Evolutionary conservation across 192 early-diverging fungal genomes (phyloP), one percentile per base, ranked within the genome.

Genomic region (Cetraspora pellucida): DNA sequence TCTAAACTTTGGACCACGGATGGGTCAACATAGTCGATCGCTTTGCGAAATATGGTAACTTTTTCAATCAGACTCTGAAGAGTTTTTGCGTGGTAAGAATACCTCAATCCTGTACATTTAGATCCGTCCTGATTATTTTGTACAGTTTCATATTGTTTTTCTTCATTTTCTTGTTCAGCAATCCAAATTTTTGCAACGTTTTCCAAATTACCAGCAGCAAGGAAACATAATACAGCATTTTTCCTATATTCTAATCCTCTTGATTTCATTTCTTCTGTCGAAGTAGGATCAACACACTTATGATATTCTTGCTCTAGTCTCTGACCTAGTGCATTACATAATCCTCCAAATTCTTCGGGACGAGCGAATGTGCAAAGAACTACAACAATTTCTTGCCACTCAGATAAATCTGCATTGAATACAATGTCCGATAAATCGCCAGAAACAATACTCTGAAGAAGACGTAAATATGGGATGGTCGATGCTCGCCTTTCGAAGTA

Each of bases 351-450:
- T 69, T 96, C 94, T 52, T 98, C 96, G 31, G 91, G 83, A 68
- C 90, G 88, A 50, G 91, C 93, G 80, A 98, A 98, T 0, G 96
- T 98, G 86, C 95, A 98, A 59, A 99, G 88, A 10, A 98, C 85
- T 14, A 95, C 97, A 46, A 98, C 81, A 31, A 97, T 85, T 75
- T 98, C 93, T 81, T 94, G 93, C 98, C 98, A 99, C 67, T 92
- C 92, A 31, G 87, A 86, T 77, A 99, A 78, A 43, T 89, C 85
- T 6, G 89, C 91, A 69, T 92, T 90, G 54, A 83, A 80, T 0
- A 97, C 95, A 54, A 98, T 85, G 79, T 96, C 93, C 10, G 79
- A 81, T 71, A 97, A 79, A 76, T 98, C 93, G 16, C 90, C 91
- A n/a, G 88, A 82, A 1, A 93, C 87, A 68, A 99, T 88, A 70